phyloP scores from a whole-genome alignment of 2,329 filamentous ascomycete species.

The Fusarium decemcellulare region DNA sequence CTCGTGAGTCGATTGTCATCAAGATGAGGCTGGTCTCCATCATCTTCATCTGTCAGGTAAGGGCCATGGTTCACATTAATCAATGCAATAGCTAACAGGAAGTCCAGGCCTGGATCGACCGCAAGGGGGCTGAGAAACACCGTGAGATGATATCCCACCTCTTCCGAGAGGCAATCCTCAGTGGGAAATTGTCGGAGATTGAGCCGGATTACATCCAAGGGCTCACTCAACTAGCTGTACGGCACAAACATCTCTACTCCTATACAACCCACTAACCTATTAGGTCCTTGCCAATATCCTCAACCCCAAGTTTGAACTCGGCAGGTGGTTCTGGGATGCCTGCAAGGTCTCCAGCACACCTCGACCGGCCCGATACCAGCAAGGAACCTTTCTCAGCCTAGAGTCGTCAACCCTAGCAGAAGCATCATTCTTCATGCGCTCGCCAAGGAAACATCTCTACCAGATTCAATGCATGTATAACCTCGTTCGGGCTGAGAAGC shows the following conservation, averaged over 20 bases:
- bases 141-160: conserved; percentile 31
- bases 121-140: conserved; percentile 23
- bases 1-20: conserved; percentile 11
- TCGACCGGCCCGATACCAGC: conserved; percentile 29
- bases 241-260: background rate
- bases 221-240: conserved; percentile 38
- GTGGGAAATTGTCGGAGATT: conserved; percentile 20
- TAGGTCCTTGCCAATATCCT: conserved; percentile 38
- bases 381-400: conserved; percentile 33
- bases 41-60: conserved; percentile 40
- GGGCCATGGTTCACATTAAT: rapidly evolving
- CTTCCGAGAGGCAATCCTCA: conserved; percentile 31
- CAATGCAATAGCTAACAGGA: background rate
- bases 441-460: conserved; percentile 18
- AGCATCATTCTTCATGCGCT: conserved; percentile 19
- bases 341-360: conserved; percentile 15
- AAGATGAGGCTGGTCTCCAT: conserved; percentile 35
- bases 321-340: conserved; percentile 43
- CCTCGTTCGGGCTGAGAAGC: conserved; percentile 28
- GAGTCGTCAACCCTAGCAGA: conserved; percentile 33
- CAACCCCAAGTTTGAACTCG: conserved; percentile 31
- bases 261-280: background rate
- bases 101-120: conserved; percentile 35
- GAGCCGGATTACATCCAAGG: conserved; percentile 31
- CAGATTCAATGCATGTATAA: conserved; percentile 32